A percentile compares a stretch with the other conserved stretches of the same genome.
Evolutionary conservation across 805 yeast genomes (phyloP).

Genomic region (Metschnikowia lachancei): DNA sequence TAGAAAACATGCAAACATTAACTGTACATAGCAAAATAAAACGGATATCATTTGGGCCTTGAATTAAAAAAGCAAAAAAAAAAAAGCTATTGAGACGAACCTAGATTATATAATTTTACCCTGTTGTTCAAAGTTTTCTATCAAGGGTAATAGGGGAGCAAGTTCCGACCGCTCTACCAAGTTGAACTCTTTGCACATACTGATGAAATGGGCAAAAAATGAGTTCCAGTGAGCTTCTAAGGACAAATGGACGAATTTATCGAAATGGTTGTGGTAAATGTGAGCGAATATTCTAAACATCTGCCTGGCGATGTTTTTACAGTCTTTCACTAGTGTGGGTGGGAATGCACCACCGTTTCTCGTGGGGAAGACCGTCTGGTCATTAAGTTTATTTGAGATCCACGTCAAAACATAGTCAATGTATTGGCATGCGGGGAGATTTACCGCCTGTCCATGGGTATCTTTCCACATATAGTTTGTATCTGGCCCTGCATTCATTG

Average conservation of each 20-base stretch:
- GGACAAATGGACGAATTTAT: constrained; percentile 84
- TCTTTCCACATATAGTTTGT: constrained; percentile 92
- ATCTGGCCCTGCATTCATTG: constrained; percentile 94
- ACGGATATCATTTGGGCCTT: constrained; percentile 4
- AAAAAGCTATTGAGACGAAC: too few relatives aligned
- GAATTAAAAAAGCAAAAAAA: not conserved
- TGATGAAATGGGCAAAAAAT: constrained; percentile 88
- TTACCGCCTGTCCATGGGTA: constrained; percentile 68
- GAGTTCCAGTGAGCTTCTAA: constrained; percentile 98
- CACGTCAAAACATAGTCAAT: constrained; percentile 89
- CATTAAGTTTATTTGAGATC: constrained; percentile 85
- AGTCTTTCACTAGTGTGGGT: constrained; percentile 73
- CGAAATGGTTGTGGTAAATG: constrained; percentile 91
- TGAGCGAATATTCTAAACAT: constrained; percentile 96
- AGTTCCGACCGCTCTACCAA: constrained; percentile 77
- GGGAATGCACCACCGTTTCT: constrained; percentile 88
- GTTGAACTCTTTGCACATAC: constrained; percentile 80
- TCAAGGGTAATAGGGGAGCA: constrained; percentile 72
- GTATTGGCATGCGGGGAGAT: constrained; percentile 88
- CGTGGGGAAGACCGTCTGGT: constrained; percentile 89
- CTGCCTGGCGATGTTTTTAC: constrained; percentile 84
- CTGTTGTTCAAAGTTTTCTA: constrained; percentile 77
- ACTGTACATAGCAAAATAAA: constrained; percentile 5
- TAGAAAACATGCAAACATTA: constrained; percentile 1
- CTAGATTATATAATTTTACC: constrained; percentile 62